A percentile compares a stretch with the other conserved stretches of the same genome.
These are phyloP conservation scores for Populus tremula DNA, from an alignment of 345 rosid genomes.

Conservation along the genomic window DNA sequence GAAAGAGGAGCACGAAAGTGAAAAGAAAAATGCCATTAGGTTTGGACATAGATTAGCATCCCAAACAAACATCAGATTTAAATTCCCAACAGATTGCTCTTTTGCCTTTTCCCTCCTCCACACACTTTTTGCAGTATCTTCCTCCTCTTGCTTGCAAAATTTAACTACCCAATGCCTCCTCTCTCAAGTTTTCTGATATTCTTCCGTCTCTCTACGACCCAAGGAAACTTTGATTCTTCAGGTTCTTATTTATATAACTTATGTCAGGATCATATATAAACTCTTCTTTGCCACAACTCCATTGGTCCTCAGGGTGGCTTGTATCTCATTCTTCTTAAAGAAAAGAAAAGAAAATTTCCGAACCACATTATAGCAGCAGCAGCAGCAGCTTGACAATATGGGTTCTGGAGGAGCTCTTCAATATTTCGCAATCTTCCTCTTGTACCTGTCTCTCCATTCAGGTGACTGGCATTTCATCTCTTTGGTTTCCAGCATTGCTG, in stretches of 20 bases:
- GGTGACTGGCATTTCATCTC: slow-evolving; percentile 44
- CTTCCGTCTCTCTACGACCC: slow-evolving; percentile 53
- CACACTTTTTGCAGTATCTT: slow-evolving; percentile 34
- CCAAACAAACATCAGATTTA: slow-evolving; percentile 14
- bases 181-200: slow-evolving; percentile 97
- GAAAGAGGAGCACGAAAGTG: slow-evolving; percentile 30
- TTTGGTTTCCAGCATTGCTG: neutral
- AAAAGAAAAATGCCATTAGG: slow-evolving; percentile 12
- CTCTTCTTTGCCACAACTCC: slow-evolving; percentile 50
- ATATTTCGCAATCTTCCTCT: slow-evolving; percentile 41
- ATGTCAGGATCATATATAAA: slow-evolving; percentile 37
- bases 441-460: slow-evolving; percentile 52
- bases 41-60: neutral
- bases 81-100: slow-evolving; percentile 27
- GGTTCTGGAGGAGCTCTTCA: slow-evolving; percentile 31
- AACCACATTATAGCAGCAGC: slow-evolving; percentile 8
- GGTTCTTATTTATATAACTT: slow-evolving; percentile 39
- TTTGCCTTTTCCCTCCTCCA: slow-evolving; percentile 23
- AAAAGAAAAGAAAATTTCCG: slow-evolving; percentile 25
- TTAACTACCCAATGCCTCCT: slow-evolving; percentile 74
- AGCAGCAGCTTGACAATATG: slow-evolving; percentile 40
- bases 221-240: slow-evolving; percentile 88
- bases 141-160: slow-evolving; percentile 79
- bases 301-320: slow-evolving; percentile 43
- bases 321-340: slow-evolving; percentile 33